Evolutionary conservation across 441 rosid species (phyloP).

Genomic region (Rhodomyrtus psidioides): DNA sequence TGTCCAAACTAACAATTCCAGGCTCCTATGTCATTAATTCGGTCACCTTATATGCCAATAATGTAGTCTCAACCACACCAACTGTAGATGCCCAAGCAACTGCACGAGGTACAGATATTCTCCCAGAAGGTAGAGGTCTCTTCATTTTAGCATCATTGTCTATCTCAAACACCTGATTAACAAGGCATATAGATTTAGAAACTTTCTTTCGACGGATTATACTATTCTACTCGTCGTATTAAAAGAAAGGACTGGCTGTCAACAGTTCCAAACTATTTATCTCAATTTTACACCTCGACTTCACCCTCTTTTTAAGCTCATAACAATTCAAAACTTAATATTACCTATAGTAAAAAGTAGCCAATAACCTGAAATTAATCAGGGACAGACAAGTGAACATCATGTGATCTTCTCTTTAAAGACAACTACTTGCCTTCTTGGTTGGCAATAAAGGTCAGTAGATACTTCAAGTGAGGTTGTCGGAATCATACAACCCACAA

Average conservation of each 20-base stretch:
- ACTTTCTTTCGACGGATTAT: neutral
- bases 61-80: slow-evolving; percentile 66
- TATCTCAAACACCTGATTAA: slow-evolving; percentile 63
- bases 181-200: neutral
- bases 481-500: neutral
- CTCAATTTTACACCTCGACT: neutral
- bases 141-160: slow-evolving; percentile 90
- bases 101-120: slow-evolving; percentile 63
- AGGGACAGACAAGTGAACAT: neutral
- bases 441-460: neutral
- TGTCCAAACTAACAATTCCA: neutral
- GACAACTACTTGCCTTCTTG: neutral
- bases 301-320: too few species aligned
- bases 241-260: neutral
- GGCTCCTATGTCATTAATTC: slow-evolving; percentile 6
- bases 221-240: neutral
- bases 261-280: neutral
- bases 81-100: slow-evolving; percentile 68
- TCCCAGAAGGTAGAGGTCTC: slow-evolving; percentile 90
- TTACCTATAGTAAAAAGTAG: neutral
- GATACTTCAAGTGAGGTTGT: neutral
- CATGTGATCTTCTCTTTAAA: neutral
- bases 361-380: neutral
- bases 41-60: slow-evolving; percentile 78
- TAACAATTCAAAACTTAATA: neutral